Percentiles rank a stretch among this genome's conserved stretches.
Conservation (phyloP, 2,329 filamentous ascomycete species). For the Epichloe scottii region DNA sequence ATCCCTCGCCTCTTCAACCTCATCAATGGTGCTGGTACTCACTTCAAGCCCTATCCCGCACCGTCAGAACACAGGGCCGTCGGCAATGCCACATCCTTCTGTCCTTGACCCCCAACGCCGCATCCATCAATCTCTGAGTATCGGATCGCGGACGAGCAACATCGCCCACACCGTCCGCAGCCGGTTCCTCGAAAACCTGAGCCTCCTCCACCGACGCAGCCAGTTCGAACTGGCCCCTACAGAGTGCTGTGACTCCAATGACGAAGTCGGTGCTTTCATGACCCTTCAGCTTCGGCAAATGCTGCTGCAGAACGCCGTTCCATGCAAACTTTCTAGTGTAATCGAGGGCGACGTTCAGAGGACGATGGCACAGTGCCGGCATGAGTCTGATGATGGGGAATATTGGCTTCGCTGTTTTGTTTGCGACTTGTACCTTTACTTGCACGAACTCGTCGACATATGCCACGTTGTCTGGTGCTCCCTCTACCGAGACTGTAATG, state of each 20-base stretch:
- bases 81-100: slow-evolving; percentile 53
- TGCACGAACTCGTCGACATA: slow-evolving; percentile 47
- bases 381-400: slow-evolving; percentile 63
- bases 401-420: slow-evolving; percentile 56
- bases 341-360: slow-evolving; percentile 62
- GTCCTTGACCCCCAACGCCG: slow-evolving; percentile 45
- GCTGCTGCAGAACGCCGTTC: slow-evolving; percentile 73
- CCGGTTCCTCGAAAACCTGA: slow-evolving; percentile 25
- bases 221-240: slow-evolving; percentile 72
- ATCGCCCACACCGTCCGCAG: slow-evolving; percentile 13
- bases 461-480: slow-evolving; percentile 13
- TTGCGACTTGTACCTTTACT: slow-evolving; percentile 58
- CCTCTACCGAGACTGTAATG: slow-evolving; percentile 36
- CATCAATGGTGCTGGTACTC: not conserved
- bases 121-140: slow-evolving; percentile 45
- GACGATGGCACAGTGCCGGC: slow-evolving; percentile 62
- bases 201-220: slow-evolving; percentile 73
- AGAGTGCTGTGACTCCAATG: slow-evolving; percentile 63
- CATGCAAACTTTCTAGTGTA: slow-evolving; percentile 71
- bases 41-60: slow-evolving; percentile 13
- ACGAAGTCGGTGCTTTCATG: slow-evolving; percentile 46
- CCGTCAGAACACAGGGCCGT: slow-evolving; percentile 41
- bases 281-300: slow-evolving; percentile 49
- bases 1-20: too few relatives aligned
- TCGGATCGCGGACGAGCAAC: slow-evolving; percentile 31